These are phyloP conservation scores for Pseudonitzschia pungens DNA, from an alignment of 108 stramenopile species.

Conservation along the genomic window DNA sequence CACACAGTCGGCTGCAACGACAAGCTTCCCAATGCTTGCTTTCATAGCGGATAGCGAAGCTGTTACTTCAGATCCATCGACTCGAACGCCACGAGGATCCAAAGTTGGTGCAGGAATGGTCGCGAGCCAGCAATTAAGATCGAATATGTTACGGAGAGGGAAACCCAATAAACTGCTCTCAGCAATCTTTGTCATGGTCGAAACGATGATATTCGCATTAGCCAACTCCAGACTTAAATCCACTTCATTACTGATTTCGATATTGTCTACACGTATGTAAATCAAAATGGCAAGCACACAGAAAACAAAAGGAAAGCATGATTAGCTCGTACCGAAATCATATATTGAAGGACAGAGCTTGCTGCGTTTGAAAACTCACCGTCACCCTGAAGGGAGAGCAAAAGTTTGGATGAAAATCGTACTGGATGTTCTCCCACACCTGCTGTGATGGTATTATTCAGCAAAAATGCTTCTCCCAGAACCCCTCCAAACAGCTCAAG, in stretches of 20 bases:
- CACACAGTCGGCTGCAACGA: conserved; percentile 56
- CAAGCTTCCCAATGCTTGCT: conserved; percentile 42
- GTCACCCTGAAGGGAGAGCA: conserved; percentile 51
- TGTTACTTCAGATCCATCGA: conserved; percentile 31
- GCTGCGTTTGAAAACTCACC: conserved; percentile 26
- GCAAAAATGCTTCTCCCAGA: conserved; percentile 30
- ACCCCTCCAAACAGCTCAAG: conserved; percentile 55
- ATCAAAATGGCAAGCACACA: too few relatives aligned
- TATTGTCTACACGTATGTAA: conserved; percentile 33
- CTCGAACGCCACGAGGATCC: conserved; percentile 49
- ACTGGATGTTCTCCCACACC: conserved; percentile 48
- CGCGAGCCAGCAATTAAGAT: conserved; percentile 78
- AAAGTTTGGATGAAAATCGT: conserved; percentile 32
- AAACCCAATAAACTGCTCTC: conserved; percentile 51
- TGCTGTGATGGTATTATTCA: conserved; percentile 59
- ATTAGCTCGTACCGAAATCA: neutral
- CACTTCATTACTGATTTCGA: conserved; percentile 28
- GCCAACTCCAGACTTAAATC: conserved; percentile 18
- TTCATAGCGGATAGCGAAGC: conserved; percentile 47
- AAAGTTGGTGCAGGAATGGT: conserved; percentile 61
- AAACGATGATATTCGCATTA: conserved; percentile 37
- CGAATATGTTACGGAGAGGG: conserved; percentile 55
- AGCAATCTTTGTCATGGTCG: conserved; percentile 47
- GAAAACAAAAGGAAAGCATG: neutral
- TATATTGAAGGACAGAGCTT: neutral